Conservation (phyloP, 2,329 filamentous ascomycete genomes). For the Colletotrichum sp. region DNA sequence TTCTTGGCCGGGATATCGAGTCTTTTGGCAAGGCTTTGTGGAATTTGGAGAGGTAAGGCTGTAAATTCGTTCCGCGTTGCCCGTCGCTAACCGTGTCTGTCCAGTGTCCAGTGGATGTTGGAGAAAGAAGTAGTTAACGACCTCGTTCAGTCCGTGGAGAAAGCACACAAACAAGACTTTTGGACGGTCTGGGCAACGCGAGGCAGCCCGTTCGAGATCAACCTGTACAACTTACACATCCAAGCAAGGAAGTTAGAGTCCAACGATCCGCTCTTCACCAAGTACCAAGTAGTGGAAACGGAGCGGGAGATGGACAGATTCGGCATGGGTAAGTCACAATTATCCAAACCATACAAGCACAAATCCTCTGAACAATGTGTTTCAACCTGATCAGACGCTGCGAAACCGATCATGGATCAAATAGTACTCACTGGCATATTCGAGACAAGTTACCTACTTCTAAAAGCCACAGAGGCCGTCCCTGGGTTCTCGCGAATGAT, state of each 20-base stretch:
- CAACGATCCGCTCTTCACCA: background rate
- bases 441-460: background rate
- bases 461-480: background rate
- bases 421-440: background rate
- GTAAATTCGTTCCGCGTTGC: background rate
- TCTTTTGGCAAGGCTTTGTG: background rate
- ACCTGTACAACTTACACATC: slow-evolving; percentile 1
- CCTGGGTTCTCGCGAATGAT: background rate
- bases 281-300: background rate
- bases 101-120: background rate
- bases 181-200: background rate
- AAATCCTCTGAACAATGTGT: background rate
- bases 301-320: slow-evolving; percentile 4
- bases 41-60: slow-evolving; percentile 4
- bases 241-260: slow-evolving; percentile 8
- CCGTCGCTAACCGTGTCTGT: background rate
- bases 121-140: background rate
- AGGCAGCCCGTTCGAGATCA: slow-evolving; percentile 9
- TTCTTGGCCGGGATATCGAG: background rate
- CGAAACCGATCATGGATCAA: background rate
- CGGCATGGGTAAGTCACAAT: background rate
- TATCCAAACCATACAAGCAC: background rate
- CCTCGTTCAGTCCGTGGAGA: background rate
- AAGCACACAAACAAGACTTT: background rate
- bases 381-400: background rate